phyloP scores from a whole-genome alignment of 2,329 filamentous ascomycete genomes.

The Cladosporium sp. region DNA sequence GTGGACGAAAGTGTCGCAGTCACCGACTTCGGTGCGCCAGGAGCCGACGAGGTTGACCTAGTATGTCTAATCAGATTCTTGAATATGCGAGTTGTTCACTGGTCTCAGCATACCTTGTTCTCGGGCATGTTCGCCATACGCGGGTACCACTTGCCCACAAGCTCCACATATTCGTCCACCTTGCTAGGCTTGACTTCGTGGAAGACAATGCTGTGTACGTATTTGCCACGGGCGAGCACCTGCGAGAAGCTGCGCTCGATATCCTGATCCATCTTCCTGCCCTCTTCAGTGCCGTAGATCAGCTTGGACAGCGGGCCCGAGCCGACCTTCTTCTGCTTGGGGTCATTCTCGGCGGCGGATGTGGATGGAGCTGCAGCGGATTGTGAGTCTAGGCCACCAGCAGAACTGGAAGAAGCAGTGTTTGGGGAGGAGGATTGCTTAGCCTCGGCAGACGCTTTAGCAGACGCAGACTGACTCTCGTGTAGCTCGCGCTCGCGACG shows the following conservation, averaged over 20 bases:
- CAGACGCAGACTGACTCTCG: slow-evolving; percentile 74
- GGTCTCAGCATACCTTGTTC: slow-evolving; percentile 60
- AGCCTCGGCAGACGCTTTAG: slow-evolving; percentile 33
- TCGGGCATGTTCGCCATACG: slow-evolving; percentile 76
- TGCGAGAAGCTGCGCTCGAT: slow-evolving; percentile 96
- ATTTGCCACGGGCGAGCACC: slow-evolving; percentile 91
- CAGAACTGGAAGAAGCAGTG: slow-evolving; percentile 33
- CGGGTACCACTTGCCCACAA: slow-evolving; percentile 90
- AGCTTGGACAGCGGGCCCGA: slow-evolving; percentile 70
- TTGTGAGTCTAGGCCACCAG: slow-evolving; percentile 26
- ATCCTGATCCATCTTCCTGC: slow-evolving; percentile 87
- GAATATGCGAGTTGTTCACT: neutral
- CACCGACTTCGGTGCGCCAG: slow-evolving; percentile 96
- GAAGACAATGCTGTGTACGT: slow-evolving; percentile 95
- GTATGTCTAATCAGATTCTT: neutral
- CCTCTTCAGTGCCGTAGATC: slow-evolving; percentile 96
- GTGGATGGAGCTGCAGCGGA: slow-evolving; percentile 43
- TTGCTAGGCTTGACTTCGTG: slow-evolving; percentile 94
- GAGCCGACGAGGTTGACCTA: slow-evolving; percentile 82
- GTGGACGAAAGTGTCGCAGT: slow-evolving; percentile 97
- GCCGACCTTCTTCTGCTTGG: slow-evolving; percentile 53
- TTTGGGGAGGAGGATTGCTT: slow-evolving; percentile 24
- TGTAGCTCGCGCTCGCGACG: slow-evolving; percentile 73
- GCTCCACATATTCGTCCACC: slow-evolving; percentile 87
- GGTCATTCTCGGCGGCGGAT: slow-evolving; percentile 53